Evolutionary conservation across 2,329 filamentous ascomycete species (phyloP).

Genomic region (Microcyclospora tardicrescens): DNA sequence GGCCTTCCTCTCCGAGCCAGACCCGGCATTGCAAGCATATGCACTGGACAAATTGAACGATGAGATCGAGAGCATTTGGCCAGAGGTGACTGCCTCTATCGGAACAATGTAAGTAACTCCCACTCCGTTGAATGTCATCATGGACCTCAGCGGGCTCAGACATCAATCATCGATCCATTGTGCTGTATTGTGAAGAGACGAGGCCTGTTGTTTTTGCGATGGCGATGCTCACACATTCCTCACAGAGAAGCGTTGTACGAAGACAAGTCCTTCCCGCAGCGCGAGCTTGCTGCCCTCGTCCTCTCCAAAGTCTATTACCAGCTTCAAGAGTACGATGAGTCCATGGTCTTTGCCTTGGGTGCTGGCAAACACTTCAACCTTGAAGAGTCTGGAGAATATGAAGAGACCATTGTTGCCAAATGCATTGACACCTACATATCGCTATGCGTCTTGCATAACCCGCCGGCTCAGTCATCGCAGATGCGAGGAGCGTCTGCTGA

Average conservation of each 20-base stretch:
- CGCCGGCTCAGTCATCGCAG: slow-evolving; percentile 36
- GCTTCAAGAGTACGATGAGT: slow-evolving; percentile 96
- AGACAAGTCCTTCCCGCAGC: slow-evolving; percentile 86
- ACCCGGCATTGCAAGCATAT: slow-evolving; percentile 86
- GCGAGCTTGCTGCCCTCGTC: slow-evolving; percentile 84
- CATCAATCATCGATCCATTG: too few species aligned
- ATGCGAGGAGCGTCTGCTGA: slow-evolving; percentile 46
- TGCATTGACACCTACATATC: slow-evolving; percentile 97
- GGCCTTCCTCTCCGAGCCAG: slow-evolving; percentile 89
- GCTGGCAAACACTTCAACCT: slow-evolving; percentile 92
- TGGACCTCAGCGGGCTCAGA: too few species aligned
- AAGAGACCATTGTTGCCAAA: slow-evolving; percentile 96
- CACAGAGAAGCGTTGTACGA: slow-evolving; percentile 89
- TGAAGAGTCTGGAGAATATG: slow-evolving; percentile 82
- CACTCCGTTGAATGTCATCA: background rate
- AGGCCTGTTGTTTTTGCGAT: too few species aligned
- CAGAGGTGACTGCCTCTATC: slow-evolving; percentile 83
- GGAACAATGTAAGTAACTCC: slow-evolving; percentile 69
- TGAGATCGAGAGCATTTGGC: slow-evolving; percentile 95
- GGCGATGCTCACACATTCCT: background rate
- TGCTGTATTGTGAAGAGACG: too few species aligned
- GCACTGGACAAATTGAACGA: slow-evolving; percentile 91
- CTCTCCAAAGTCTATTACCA: slow-evolving; percentile 98
- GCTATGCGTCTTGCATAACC: slow-evolving; percentile 50
- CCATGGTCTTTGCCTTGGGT: slow-evolving; percentile 93